Evolutionary conservation across 345 rosid species (phyloP).

Genomic region (Capsella bursapastoris): DNA sequence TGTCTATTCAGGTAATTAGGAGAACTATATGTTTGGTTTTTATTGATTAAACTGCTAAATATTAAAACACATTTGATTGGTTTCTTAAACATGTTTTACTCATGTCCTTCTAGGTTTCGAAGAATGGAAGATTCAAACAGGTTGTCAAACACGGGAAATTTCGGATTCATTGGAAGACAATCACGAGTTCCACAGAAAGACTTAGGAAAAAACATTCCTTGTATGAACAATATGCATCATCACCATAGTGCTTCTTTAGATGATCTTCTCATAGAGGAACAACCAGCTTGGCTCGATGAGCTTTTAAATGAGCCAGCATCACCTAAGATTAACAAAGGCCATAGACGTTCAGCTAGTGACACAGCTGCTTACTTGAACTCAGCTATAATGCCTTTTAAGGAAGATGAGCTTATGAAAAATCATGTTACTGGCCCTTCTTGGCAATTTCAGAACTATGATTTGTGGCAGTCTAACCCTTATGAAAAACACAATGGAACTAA

Average conservation of each 20-base stretch:
- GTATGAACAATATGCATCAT: conserved; percentile 40
- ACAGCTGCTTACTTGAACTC: conserved; percentile 54
- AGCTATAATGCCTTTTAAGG: conserved; percentile 35
- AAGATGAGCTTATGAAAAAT: conserved; percentile 37
- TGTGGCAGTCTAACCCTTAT: conserved; percentile 41
- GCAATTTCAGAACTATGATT: conserved; percentile 52
- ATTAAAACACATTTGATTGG: background rate
- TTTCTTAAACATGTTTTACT: background rate
- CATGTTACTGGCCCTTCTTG: conserved; percentile 48
- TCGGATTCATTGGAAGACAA: conserved; percentile 53
- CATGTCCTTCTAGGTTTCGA: background rate
- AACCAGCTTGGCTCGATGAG: conserved; percentile 73
- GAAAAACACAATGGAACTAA: conserved; percentile 35
- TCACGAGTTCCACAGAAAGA: conserved; percentile 50
- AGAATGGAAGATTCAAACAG: conserved; percentile 57
- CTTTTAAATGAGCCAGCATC: conserved; percentile 62
- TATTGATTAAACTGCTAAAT: background rate
- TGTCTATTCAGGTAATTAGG: conserved; percentile 18
- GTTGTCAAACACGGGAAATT: conserved; percentile 46
- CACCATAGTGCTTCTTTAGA: conserved; percentile 58
- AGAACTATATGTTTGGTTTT: background rate
- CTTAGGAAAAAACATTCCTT: conserved; percentile 45
- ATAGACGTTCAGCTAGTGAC: conserved; percentile 71
- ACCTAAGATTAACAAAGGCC: conserved; percentile 49
- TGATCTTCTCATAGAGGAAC: conserved; percentile 50